Evolutionary conservation across 768 basidiomycete species (phyloP).

Genomic region (Boletus barrowsii): DNA sequence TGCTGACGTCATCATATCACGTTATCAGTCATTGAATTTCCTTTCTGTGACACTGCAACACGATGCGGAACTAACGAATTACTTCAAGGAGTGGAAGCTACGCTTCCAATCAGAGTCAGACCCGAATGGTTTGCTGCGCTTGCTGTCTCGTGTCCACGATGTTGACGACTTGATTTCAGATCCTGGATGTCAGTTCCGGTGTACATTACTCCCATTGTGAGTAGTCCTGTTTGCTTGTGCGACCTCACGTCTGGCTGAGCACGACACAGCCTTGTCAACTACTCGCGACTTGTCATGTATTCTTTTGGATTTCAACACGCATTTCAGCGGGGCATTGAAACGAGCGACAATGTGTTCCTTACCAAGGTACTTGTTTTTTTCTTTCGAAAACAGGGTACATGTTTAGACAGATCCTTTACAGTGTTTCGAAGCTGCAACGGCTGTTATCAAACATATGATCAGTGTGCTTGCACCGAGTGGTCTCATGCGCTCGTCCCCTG

Average conservation of each 20-base stretch:
- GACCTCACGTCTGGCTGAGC: conserved; percentile 6
- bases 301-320: conserved; percentile 87
- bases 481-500: conserved; percentile 76
- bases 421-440: conserved; percentile 71
- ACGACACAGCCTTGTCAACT: conserved; percentile 58
- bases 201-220: conserved; percentile 70
- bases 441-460: conserved; percentile 63
- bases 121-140: conserved; percentile 41
- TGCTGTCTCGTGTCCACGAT: background rate
- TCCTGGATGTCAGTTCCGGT: conserved; percentile 56
- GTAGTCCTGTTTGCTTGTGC: conserved; percentile 24
- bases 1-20: conserved; percentile 2
- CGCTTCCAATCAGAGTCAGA: conserved; percentile 62
- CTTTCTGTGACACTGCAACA: conserved; percentile 58
- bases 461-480: conserved; percentile 65
- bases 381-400: background rate
- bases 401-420: background rate
- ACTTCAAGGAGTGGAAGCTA: conserved; percentile 63
- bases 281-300: conserved; percentile 81
- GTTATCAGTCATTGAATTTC: conserved; percentile 60
- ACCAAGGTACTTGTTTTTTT: conserved; percentile 45
- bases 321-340: conserved; percentile 64
- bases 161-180: conserved; percentile 37
- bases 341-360: conserved; percentile 63
- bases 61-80: conserved; percentile 54